Conservation (phyloP, 2,329 filamentous ascomycete species). For the Eutypella sp. region DNA sequence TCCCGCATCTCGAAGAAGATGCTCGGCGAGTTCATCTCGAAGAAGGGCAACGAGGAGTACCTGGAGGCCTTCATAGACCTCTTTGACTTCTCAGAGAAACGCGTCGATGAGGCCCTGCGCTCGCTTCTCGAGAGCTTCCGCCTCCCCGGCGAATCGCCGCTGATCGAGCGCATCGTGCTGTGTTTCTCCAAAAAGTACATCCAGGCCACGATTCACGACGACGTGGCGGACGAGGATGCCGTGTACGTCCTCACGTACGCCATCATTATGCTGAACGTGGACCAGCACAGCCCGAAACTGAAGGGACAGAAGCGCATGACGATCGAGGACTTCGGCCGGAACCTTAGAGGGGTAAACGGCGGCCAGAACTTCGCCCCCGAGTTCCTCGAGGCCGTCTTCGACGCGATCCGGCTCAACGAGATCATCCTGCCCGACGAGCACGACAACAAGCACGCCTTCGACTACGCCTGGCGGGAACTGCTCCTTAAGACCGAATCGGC, state of each 20-base stretch:
- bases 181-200: slow-evolving; percentile 85
- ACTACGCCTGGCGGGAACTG: slow-evolving; percentile 95
- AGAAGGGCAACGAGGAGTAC: slow-evolving; percentile 80
- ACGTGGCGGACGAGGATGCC: slow-evolving; percentile 79
- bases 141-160: slow-evolving; percentile 82
- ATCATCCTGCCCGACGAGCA: slow-evolving; percentile 97
- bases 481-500: slow-evolving; percentile 77
- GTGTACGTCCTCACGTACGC: slow-evolving; percentile 91
- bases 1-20: slow-evolving; percentile 84
- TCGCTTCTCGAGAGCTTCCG: slow-evolving; percentile 88
- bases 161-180: slow-evolving; percentile 90
- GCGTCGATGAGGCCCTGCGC: slow-evolving; percentile 84
- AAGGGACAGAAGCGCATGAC: slow-evolving; percentile 78
- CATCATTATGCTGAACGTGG: slow-evolving; percentile 96
- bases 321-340: slow-evolving; percentile 74
- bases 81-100: slow-evolving; percentile 85
- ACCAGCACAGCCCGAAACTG: slow-evolving; percentile 92
- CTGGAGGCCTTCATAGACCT: slow-evolving; percentile 76
- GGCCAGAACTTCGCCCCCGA: slow-evolving; percentile 78
- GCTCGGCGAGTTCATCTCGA: slow-evolving; percentile 89
- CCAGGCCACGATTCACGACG: slow-evolving; percentile 61
- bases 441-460: slow-evolving; percentile 92
- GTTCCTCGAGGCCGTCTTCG: slow-evolving; percentile 81
- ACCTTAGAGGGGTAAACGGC: slow-evolving; percentile 85
- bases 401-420: slow-evolving; percentile 87